Percentiles rank a stretch among this genome's conserved stretches.
Evolutionary conservation across 371 early-diverging fungal species (phyloP).

Genomic region (Lichtheimia corymbifera): DNA sequence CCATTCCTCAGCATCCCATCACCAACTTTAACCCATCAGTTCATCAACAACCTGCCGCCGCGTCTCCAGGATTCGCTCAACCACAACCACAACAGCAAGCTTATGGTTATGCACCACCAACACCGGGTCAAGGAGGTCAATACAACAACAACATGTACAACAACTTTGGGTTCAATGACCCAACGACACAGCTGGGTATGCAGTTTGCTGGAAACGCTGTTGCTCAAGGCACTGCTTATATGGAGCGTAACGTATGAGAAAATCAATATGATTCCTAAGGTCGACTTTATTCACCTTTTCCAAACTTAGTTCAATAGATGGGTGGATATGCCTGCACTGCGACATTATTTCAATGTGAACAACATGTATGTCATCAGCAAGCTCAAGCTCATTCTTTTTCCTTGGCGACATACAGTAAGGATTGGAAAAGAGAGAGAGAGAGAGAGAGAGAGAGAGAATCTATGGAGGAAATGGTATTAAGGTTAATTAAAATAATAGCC

Average conservation of each 20-base stretch:
- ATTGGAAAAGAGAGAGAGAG: constrained; percentile 25
- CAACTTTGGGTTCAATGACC: constrained; percentile 66
- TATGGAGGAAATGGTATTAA: not conserved
- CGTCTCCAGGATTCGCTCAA: constrained; percentile 49
- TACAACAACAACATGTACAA: constrained; percentile 44
- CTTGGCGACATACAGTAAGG: constrained; percentile 88
- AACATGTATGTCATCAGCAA: constrained; percentile 93
- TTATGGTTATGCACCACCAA: constrained; percentile 11
- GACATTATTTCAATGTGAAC: constrained; percentile 96
- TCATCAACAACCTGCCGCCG: constrained; percentile 41
- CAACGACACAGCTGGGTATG: constrained; percentile 93
- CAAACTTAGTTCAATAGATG: constrained; percentile 72
- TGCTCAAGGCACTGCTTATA: constrained; percentile 84
- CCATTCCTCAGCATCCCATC: constrained; percentile 70
- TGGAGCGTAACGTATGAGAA: constrained; percentile 86
- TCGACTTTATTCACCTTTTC: not conserved
- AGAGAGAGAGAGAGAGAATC: no score
- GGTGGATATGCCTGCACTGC: constrained; percentile 82
- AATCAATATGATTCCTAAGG: not conserved
- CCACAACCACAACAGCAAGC: constrained; percentile 31
- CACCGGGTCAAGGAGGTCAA: constrained; percentile 27
- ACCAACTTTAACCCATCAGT: constrained; percentile 56
- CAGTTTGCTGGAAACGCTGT: constrained; percentile 93
- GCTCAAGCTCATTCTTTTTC: constrained; percentile 85
- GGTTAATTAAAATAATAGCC: constrained; percentile 36